Evolutionary conservation across 768 basidiomycete genomes (phyloP).

Genomic region (Tylopilus plumbeoviolaceoides): DNA sequence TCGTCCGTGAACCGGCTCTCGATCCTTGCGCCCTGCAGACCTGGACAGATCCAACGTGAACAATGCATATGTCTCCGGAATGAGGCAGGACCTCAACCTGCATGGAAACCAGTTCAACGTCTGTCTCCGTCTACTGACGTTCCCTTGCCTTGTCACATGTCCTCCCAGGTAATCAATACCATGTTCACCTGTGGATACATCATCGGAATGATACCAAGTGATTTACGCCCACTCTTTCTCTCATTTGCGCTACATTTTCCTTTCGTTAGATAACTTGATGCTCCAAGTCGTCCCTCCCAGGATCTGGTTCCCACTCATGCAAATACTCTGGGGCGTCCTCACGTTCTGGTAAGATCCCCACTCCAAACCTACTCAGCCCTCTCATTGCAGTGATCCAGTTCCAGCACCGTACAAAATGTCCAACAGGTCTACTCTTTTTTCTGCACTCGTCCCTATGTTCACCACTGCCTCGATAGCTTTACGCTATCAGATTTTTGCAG

Average conservation of each 20-base stretch:
- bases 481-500: conserved; percentile 69
- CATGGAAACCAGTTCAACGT: conserved; percentile 61
- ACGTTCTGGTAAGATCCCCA: conserved; percentile 50
- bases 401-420: conserved; percentile 51
- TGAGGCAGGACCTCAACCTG: conserved; percentile 70
- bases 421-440: conserved; percentile 41
- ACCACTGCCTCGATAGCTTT: conserved; percentile 39
- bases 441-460: background rate
- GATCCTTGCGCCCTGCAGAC: conserved; percentile 34
- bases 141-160: background rate
- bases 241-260: background rate
- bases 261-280: conserved; percentile 54
- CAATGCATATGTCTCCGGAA: conserved; percentile 78
- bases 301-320: conserved; percentile 63
- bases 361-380: background rate
- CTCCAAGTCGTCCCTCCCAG: conserved; percentile 59
- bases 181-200: conserved; percentile 75
- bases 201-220: conserved; percentile 70
- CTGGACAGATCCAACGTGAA: conserved; percentile 64
- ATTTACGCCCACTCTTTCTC: conserved; percentile 1
- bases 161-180: conserved; percentile 55
- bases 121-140: conserved; percentile 4
- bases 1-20: too few relatives aligned
- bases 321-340: conserved; percentile 61
- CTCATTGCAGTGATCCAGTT: conserved; percentile 33